Evolutionary conservation across 805 yeast genomes (phyloP), one percentile per base, ranked within the genome.

Genomic region (Starmerella etchellsii): DNA sequence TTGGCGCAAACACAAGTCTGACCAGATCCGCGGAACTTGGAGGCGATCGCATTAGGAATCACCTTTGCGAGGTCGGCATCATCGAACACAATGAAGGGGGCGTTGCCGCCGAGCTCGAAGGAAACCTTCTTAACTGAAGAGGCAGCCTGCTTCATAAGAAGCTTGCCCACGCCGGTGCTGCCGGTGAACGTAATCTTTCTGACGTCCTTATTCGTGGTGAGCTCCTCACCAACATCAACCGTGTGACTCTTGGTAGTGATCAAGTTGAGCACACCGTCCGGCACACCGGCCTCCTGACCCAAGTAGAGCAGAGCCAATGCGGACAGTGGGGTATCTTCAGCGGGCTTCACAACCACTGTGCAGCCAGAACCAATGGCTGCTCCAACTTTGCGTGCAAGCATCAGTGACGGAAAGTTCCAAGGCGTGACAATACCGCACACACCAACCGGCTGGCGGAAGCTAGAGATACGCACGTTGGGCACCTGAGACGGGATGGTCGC

Each of bases 1-100:
- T 79, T 79, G 34, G 85, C 84, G 57, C 85, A 78, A 31, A 79
- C 79, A 62, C 93, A 81, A 4, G 87, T 79, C 61, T 81, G 91
- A 46, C 91, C 91, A 32, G 78, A 69, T 22, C 79, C 78, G 56
- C 91, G 69, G 62, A 79, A 76, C 58, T 81, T 81, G 47, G 76
- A 70, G 8, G 70, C 74, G 43, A 79, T 57, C 2, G 81, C 72
- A 31, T 75, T 81, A n/a, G 67, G 68, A 14, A 79, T 74, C 0
- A 88, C 88, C 31, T 64, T 61, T 43, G 73, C 78, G 18, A 80
- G 50, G 46, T 78, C 73, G 10, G 83, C 84, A 54, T 79, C 87
- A 40, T 76, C 76, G 57, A 80, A 80, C 3, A 80, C 76, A 41
- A 80, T 70, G 50, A 79, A 73, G 3, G 91, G 87, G 15, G 88